Base-by-base conservation (phyloP, 257 asterid genomes). In the Nicotiana paniculata region DNA sequence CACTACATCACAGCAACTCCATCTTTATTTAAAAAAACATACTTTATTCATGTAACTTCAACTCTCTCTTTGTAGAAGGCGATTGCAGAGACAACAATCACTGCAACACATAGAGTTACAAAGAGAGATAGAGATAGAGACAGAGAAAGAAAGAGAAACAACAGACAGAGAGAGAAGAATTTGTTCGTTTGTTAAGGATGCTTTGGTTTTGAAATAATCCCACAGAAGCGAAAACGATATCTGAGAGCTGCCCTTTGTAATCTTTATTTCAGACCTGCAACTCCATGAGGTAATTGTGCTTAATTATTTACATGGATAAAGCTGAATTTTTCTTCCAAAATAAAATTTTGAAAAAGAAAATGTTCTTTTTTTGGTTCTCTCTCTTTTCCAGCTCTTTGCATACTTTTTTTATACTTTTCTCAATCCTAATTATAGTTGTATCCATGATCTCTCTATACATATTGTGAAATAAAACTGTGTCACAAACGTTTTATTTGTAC, bases 161-260 rank as follows among this genome's bases (percentile, higher is more conserved):
- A 85, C n/a, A 84, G 80, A 85, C 11, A 86, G 82, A 88, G 53
- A 80, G 62, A 59, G 33, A 85, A 13, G 57, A 57, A 18, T 5
- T 21, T 3, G 13, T 72, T 72, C 78, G 24, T 72, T 46, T 43
- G 21, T 46, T 43, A 58, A 72, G 9, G 64, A 58, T 58, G 28
- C 64, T 58, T 58, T 59, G 28, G 33, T 78, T 78, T 82, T 53
- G 87, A 84, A 90, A 87, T 28, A 21, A 21, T 90, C 92, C 86
- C 90, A 87, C 86, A 78, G 84, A 86, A 89, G 88, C 89, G 95
- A 95, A 89, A 93, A 90, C 89, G 95, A 92, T 93, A 91, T 87
- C 86, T 89, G 90, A 90, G 88, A 87, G 89, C 46, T 43, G 39
- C 11, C 11, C 83, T 85, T 91, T 86, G 87, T 87, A 74, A 81